Conservation (phyloP, 139 green algal genomes). For the Limnomonas spitsbergensis region DNA sequence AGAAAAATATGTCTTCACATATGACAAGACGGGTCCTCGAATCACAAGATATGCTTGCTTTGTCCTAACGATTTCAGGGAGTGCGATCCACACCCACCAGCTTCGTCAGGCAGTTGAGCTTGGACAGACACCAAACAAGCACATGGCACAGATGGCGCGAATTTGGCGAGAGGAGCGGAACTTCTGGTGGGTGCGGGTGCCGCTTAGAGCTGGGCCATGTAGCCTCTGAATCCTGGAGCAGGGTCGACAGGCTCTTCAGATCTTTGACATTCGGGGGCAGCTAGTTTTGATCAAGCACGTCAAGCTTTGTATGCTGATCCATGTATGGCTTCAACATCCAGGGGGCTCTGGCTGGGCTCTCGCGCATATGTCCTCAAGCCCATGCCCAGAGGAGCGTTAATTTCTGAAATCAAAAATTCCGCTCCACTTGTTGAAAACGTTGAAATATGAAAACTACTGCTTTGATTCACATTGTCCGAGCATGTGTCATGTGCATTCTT, state of each 20-base stretch:
- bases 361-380: not conserved
- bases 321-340: too few species aligned
- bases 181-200: not conserved
- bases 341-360: too few species aligned
- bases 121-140: not conserved
- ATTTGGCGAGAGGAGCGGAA: conserved; percentile 10
- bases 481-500: too few species aligned
- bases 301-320: too few species aligned
- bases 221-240: not conserved
- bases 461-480: too few species aligned
- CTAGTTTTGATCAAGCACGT: too few species aligned
- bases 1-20: too few species aligned
- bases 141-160: not conserved
- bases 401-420: too few species aligned
- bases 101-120: not conserved
- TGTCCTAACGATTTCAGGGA: not conserved
- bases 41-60: not conserved
- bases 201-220: not conserved
- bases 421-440: too few species aligned
- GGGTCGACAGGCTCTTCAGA: too few species aligned
- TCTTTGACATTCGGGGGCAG: too few species aligned
- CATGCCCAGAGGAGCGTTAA: not conserved
- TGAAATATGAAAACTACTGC: too few species aligned
- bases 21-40: not conserved
- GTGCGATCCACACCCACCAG: not conserved